Evolutionary conservation across 2,329 filamentous ascomycete species (phyloP).

Genomic region (Colletotrichum shisoi): DNA sequence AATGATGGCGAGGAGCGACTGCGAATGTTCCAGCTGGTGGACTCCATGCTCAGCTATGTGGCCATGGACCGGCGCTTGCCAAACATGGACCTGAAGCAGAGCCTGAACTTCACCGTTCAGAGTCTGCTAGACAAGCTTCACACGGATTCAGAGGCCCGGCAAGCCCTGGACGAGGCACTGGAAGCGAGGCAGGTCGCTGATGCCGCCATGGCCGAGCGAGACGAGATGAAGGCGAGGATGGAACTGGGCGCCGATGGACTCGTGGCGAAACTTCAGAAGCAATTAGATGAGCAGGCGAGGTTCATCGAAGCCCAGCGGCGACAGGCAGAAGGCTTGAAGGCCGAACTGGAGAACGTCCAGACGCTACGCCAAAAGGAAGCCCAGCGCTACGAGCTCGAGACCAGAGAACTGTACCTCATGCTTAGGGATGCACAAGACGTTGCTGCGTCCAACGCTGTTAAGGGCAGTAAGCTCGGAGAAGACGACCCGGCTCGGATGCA

Average conservation of each 20-base stretch:
- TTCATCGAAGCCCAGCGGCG: slow-evolving; percentile 89
- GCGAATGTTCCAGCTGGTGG: slow-evolving; percentile 96
- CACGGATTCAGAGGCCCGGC: slow-evolving; percentile 92
- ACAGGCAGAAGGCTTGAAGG: slow-evolving; percentile 86
- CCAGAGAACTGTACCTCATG: slow-evolving; percentile 96
- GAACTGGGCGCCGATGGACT: slow-evolving; percentile 92
- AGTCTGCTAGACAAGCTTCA: slow-evolving; percentile 93
- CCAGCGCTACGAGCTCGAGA: slow-evolving; percentile 94
- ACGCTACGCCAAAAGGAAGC: slow-evolving; percentile 86
- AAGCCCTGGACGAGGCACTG: slow-evolving; percentile 88
- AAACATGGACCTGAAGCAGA: slow-evolving; percentile 97
- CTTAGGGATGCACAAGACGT: slow-evolving; percentile 96
- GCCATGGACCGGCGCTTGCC: slow-evolving; percentile 96
- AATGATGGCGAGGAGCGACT: slow-evolving; percentile 91
- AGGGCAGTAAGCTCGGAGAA: slow-evolving; percentile 61
- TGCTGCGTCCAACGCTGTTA: slow-evolving; percentile 80
- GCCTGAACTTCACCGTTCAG: slow-evolving; percentile 96
- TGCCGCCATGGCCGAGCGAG: slow-evolving; percentile 92
- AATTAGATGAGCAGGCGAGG: slow-evolving; percentile 89
- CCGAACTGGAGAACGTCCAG: slow-evolving; percentile 86
- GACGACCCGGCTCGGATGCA: slow-evolving; percentile 80
- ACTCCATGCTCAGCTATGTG: slow-evolving; percentile 98
- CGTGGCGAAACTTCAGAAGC: slow-evolving; percentile 89
- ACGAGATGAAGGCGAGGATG: slow-evolving; percentile 89
- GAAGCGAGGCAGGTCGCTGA: slow-evolving; percentile 93